Conservation (phyloP, 1,139 yeast genomes). For the Yamadazyma aaseri region DNA sequence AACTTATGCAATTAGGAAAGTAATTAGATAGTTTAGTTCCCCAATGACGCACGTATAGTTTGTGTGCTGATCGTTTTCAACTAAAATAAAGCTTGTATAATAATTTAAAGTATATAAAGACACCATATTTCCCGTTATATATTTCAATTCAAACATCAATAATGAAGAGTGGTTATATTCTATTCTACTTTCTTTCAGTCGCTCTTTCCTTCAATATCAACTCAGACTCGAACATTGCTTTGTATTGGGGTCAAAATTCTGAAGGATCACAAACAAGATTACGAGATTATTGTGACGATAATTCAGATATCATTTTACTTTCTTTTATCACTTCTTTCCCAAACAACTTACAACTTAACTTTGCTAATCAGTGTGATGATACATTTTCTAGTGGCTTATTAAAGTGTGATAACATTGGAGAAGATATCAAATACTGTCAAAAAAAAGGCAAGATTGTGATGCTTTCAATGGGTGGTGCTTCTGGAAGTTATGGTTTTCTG, state of each 20-base stretch:
- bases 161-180: neutral
- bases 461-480: conserved; percentile 85
- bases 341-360: conserved; percentile 48
- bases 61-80: too few species aligned
- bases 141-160: neutral
- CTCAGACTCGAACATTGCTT: conserved; percentile 61
- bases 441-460: conserved; percentile 70
- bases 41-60: conserved; percentile 4
- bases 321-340: conserved; percentile 73
- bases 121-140: neutral
- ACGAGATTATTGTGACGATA: conserved; percentile 65
- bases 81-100: too few species aligned
- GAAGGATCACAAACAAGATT: conserved; percentile 70
- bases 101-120: neutral
- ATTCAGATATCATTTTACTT: conserved; percentile 69
- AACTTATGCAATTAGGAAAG: neutral
- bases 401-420: conserved; percentile 64
- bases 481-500: conserved; percentile 74
- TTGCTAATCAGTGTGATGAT: conserved; percentile 64
- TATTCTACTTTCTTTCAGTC: conserved; percentile 8
- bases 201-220: conserved; percentile 40
- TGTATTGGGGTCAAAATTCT: conserved; percentile 82
- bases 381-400: conserved; percentile 54
- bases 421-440: conserved; percentile 84
- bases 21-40: conserved; percentile 1